phyloP scores from a whole-genome alignment of 352 stramenopile species.

The Pythium aristosporum region DNA sequence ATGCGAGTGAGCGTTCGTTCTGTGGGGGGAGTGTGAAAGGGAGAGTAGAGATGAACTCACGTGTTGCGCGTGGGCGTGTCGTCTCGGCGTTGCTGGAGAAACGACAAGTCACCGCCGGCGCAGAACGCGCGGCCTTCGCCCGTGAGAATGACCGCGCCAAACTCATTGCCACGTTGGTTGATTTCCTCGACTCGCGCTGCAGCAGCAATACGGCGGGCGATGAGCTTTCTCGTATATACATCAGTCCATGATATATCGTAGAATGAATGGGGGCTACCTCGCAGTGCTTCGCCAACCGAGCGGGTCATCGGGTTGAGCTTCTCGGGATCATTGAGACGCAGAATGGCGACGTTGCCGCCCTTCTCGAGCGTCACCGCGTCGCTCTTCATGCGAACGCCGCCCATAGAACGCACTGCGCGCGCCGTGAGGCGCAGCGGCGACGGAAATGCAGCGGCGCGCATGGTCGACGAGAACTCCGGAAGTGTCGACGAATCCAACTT shows the following conservation, averaged over 20 bases:
- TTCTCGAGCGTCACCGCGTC: conserved; percentile 53
- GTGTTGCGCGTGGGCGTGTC: conserved; percentile 81
- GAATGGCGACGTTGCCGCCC: conserved; percentile 41
- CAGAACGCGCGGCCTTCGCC: conserved; percentile 82
- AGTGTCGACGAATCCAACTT: neutral
- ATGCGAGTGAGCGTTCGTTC: too few species aligned
- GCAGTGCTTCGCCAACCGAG: conserved; percentile 69
- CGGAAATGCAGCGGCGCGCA: neutral
- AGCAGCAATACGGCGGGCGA: neutral
- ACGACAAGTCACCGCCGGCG: conserved; percentile 84
- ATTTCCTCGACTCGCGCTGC: conserved; percentile 51
- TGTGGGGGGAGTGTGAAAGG: too few species aligned
- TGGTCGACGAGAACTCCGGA: neutral
- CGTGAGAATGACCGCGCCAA: conserved; percentile 71
- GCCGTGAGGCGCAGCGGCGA: conserved; percentile 1
- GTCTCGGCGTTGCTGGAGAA: conserved; percentile 51
- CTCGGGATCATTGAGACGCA: conserved; percentile 73
- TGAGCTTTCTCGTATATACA: neutral
- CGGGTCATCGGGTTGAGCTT: conserved; percentile 88
- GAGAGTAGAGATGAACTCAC: conserved; percentile 21
- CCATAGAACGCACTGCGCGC: conserved; percentile 1
- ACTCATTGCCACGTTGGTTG: conserved; percentile 46
- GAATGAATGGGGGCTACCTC: conserved; percentile 29
- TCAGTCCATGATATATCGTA: neutral
- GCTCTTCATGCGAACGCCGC: conserved; percentile 29